Base-by-base conservation (phyloP, 2,329 filamentous ascomycete genomes). In the Pseudogymnoascus sp. region DNA sequence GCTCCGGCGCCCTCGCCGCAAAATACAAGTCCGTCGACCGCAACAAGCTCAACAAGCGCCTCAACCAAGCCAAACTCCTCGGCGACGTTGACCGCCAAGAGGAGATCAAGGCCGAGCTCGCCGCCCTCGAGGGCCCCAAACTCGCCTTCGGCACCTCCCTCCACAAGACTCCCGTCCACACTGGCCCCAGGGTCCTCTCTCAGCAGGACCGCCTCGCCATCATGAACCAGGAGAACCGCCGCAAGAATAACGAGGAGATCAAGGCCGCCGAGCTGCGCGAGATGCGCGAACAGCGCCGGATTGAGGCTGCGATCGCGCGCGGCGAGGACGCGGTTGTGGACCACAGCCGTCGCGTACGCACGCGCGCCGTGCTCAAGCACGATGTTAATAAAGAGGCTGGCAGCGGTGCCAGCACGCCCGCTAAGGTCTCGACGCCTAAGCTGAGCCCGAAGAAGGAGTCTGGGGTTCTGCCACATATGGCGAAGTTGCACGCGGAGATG, bases 241-340 rank as follows among this genome's bases (percentile, higher is more conserved):
- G 87, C 63, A 83, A 87, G 68, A 97, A 97, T 71, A 83, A 84
- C n/a, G 90, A 96, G 72, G 87, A 90, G 58, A 89, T 97, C n/a
- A 90, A 93, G 64, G 90, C 90, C 74, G 93, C 92, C 0, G 90
- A 97, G 72, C 80, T 96, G 62, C 88, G 88, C 68, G 94, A 99
- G 76, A 84, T 87, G 68, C 83, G 83, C 59, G 82, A 81, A 67
- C 79, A 79, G 69, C 84, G 83, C 66, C 83, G 83, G 73, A 81
- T 80, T 49, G 85, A 85, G 67, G 81, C 80, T 63, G 84, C 83
- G 42, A 75, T 86, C 52, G 84, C 84, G 64, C 82, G 85, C 39
- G 86, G 86, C 62, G 87, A 90, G 71, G 78, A 79, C 1, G 79
- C 84, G 35, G 76, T 80, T 62, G 82, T 83, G 58, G 85, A 87